Conservation (phyloP, 495 filamentous ascomycete species). For the Neurospora hispaniola region DNA sequence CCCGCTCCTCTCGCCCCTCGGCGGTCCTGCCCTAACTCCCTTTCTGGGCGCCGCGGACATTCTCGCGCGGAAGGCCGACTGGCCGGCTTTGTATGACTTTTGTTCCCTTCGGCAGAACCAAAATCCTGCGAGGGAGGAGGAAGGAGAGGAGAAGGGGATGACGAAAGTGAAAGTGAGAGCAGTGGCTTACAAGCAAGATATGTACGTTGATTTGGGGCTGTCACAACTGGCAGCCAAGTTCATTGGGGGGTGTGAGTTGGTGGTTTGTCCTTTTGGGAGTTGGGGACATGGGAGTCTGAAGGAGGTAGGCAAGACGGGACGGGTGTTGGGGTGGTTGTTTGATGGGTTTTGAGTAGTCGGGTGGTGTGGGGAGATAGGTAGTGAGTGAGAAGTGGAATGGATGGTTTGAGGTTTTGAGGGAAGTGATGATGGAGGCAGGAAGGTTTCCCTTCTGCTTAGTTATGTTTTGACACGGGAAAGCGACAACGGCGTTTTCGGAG, state of each 20-base stretch:
- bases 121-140: no score
- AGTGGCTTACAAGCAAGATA: slow-evolving; percentile 71
- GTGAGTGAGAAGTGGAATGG: no score
- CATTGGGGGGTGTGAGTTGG: slow-evolving; percentile 57
- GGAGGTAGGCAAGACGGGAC: slow-evolving; percentile 41
- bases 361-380: no score
- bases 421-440: no score
- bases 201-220: slow-evolving; percentile 75
- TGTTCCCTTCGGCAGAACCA: slow-evolving; percentile 31
- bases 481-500: no score
- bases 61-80: slow-evolving; percentile 52
- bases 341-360: not conserved
- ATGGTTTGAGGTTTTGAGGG: no score
- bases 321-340: slow-evolving; percentile 39
- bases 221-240: slow-evolving; percentile 50
- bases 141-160: no score
- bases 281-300: slow-evolving; percentile 66
- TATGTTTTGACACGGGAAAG: no score
- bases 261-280: slow-evolving; percentile 23
- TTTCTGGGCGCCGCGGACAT: slow-evolving; percentile 52
- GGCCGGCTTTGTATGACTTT: slow-evolving; percentile 64
- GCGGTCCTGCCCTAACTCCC: slow-evolving; percentile 39
- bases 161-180: slow-evolving; percentile 63
- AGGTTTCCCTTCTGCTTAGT: no score
- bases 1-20: not conserved